phyloP scores from a whole-genome alignment of 2,329 filamentous ascomycete species.

The Trichoderma atroviride region DNA sequence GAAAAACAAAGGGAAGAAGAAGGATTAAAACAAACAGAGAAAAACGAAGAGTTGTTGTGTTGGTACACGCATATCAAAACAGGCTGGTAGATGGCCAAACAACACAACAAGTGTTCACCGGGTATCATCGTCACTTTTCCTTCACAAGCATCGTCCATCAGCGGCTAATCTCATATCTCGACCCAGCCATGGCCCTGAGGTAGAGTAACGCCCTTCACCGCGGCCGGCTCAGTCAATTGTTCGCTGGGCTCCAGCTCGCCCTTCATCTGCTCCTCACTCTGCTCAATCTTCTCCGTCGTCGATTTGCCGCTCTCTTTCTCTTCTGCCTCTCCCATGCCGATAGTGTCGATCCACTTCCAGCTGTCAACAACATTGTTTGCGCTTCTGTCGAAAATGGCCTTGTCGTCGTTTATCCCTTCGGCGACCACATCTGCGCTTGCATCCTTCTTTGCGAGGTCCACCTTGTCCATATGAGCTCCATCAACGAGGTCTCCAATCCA shows the following conservation, averaged over 20 bases:
- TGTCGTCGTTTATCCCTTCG: constrained; percentile 51
- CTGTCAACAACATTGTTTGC: constrained; percentile 45
- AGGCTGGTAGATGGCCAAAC: not conserved
- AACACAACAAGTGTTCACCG: not conserved
- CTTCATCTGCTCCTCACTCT: constrained; percentile 42
- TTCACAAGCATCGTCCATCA: not conserved
- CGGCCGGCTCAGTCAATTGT: constrained; percentile 24
- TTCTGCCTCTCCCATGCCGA: constrained; percentile 48
- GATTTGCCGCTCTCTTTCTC: constrained; percentile 38
- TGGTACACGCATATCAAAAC: not conserved
- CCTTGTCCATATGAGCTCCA: constrained; percentile 45
- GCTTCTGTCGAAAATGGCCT: constrained; percentile 53
- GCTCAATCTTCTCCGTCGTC: constrained; percentile 39
- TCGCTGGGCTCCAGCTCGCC: constrained; percentile 42
- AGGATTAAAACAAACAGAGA: not conserved
- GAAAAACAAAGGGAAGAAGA: not conserved
- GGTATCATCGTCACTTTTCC: not conserved
- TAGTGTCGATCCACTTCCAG: constrained; percentile 58
- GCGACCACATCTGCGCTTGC: constrained; percentile 24
- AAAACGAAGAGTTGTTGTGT: not conserved
- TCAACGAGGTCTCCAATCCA: constrained; percentile 55
- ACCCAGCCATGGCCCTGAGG: constrained; percentile 54
- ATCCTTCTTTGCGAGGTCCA: constrained; percentile 33
- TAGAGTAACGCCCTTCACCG: constrained; percentile 4
- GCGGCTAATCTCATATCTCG: constrained; percentile 48